Conservation (phyloP, 176 grass and related monocot species). For the Zoysia pacifica region DNA sequence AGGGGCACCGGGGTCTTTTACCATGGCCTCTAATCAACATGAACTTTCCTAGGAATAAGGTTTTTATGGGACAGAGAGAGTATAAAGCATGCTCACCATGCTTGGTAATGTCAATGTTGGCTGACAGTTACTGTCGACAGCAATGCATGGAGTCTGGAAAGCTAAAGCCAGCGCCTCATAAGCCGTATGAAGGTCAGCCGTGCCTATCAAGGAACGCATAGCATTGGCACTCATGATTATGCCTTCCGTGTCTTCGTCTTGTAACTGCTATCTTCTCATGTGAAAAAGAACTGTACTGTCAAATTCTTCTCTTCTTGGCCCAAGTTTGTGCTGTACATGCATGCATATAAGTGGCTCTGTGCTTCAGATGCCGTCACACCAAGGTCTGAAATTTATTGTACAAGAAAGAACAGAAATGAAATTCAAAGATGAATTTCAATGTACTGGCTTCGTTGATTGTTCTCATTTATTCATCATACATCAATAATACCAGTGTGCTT, state of each 20-base stretch:
- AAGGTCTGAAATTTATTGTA: conserved; percentile 24
- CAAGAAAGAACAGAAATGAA: conserved; percentile 15
- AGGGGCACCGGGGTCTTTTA: too few relatives aligned
- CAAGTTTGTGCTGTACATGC: conserved; percentile 47
- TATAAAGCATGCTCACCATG: conserved; percentile 55
- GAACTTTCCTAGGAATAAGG: too few relatives aligned
- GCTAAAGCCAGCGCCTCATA: conserved; percentile 27
- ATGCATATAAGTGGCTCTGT: conserved; percentile 38
- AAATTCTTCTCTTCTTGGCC: conserved; percentile 24
- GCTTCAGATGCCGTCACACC: conserved; percentile 39
- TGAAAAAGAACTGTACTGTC: conserved; percentile 6
- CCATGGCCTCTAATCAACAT: too few relatives aligned
- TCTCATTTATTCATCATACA: neutral
- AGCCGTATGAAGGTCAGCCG: neutral
- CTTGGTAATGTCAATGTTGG: conserved; percentile 37
- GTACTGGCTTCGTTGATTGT: conserved; percentile 4
- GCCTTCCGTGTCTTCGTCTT: neutral
- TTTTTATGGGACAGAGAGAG: too few relatives aligned
- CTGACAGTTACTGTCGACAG: conserved; percentile 81
- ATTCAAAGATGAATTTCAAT: conserved; percentile 58
- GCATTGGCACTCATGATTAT: conserved; percentile 28
- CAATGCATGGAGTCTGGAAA: conserved; percentile 49
- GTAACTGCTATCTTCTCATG: neutral
- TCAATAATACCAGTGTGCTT: neutral
- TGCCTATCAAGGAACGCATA: neutral